Base-by-base conservation (phyloP, 2,329 filamentous ascomycete genomes). In the Atkinsonella texensis region DNA sequence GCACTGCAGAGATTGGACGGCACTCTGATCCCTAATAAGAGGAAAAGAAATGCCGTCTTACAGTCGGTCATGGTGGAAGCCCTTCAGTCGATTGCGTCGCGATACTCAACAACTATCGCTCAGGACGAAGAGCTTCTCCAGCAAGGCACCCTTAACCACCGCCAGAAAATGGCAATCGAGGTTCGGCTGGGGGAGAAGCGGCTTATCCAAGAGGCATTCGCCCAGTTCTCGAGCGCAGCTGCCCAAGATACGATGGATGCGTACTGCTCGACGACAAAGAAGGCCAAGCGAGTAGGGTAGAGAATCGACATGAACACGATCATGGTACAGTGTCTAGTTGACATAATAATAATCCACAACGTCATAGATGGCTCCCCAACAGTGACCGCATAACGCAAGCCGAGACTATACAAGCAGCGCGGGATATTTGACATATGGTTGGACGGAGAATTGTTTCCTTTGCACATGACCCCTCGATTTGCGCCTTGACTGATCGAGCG, bases 111-210 rank as follows among this genome's bases (percentile, higher is more conserved):
- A 1, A 68, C 62, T 18, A 59, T 66, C n/a, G 59, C 60, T 0
- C 63, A 73, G 40, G 73, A 76, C 49, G 60, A 68, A 48, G 52
- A 60, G n/a, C 56, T 74, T 0, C 60, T 75, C 18, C 53, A 60
- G 11, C 52, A 52, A 2, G 54, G 58, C 5, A 57, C 57, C 13
- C 52, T 72, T 7, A 55, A 55, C 3, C 59, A 68, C 32, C 68
- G 75, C 48, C 64, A 65, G 13, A 70, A 67, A 43, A 85, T 86
- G 81, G 86, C 86, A 0, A 60, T 82, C 20, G 70, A 77, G 48
- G 84, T 89, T 38, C 77, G 87, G 53, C 67, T 83, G 2, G 87
- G 86, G 13, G 87, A 91, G 67, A 89, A 89, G 64, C 74, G 75
- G 57, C 70, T 90, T 6, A 62, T 89, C 23, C 67, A 72, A 51